Conservation (phyloP, 371 early-diverging fungal genomes). For the Mucor piriformis region DNA sequence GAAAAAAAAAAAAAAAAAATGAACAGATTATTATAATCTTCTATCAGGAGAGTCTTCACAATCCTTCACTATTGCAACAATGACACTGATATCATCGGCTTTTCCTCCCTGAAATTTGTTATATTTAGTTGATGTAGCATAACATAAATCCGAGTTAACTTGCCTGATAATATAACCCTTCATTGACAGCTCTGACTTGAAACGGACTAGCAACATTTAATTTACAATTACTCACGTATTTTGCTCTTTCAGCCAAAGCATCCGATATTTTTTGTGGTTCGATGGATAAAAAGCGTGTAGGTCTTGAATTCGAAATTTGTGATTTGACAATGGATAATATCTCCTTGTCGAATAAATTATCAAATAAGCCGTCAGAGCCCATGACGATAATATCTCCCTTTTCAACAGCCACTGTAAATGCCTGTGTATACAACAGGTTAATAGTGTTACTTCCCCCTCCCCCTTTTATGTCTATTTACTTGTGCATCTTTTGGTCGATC, state of each 20-base stretch:
- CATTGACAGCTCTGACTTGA: constrained; percentile 79
- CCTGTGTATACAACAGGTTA: too few relatives aligned
- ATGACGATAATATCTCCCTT: constrained; percentile 75
- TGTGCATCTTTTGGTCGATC: constrained; percentile 71
- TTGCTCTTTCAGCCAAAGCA: constrained; percentile 77
- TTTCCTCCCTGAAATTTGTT: constrained; percentile 74
- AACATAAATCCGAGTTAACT: not conserved
- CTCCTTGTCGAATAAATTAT: constrained; percentile 81
- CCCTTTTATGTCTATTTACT: constrained; percentile 34
- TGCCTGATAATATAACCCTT: constrained; percentile 76
- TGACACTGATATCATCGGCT: constrained; percentile 80
- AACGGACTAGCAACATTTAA: constrained; percentile 83
- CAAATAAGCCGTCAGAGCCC: constrained; percentile 79
- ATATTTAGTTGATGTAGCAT: not conserved
- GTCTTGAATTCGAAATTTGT: constrained; percentile 13
- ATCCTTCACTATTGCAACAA: constrained; percentile 72
- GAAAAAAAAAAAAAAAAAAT: too few relatives aligned
- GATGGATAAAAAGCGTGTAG: constrained; percentile 10
- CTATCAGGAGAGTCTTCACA: constrained; percentile 50
- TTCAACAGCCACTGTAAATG: constrained; percentile 74
- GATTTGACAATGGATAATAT: constrained; percentile 46
- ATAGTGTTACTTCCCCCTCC: too few relatives aligned
- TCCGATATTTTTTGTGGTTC: constrained; percentile 78
- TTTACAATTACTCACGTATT: constrained; percentile 78
- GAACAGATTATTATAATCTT: constrained; percentile 12